Percentiles rank a stretch among this genome's conserved stretches.
Conservation (phyloP, 1,284 basidiomycete genomes). For the Malassezia japonica region DNA sequence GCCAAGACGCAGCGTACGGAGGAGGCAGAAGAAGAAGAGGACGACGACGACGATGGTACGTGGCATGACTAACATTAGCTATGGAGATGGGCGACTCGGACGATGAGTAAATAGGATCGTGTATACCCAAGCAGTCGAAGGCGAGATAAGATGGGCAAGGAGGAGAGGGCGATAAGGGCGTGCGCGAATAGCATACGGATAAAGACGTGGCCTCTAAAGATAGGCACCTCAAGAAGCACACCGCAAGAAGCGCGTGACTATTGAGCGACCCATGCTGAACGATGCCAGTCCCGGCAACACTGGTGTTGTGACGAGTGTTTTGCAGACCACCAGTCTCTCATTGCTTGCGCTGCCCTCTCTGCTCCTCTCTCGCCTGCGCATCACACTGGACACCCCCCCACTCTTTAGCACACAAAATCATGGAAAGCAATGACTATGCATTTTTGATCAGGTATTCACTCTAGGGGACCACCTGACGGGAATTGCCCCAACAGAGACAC, state of each 20-base stretch:
- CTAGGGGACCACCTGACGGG: slow-evolving; percentile 1
- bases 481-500: slow-evolving; percentile 10
- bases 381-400: no score
- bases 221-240: no score
- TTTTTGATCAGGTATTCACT: slow-evolving; percentile 19
- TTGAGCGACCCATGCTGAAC: no score
- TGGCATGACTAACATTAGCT: slow-evolving; percentile 49
- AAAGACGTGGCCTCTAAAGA: no score
- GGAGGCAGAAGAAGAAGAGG: slow-evolving; percentile 53
- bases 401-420: not conserved
- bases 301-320: no score
- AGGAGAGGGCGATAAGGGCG: no score
- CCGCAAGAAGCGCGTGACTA: no score
- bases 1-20: slow-evolving; percentile 20
- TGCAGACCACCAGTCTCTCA: no score
- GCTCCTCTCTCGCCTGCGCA: no score
- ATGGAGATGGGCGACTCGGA: slow-evolving; percentile 67
- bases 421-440: slow-evolving; percentile 10
- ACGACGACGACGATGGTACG: slow-evolving; percentile 15
- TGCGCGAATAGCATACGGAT: no score
- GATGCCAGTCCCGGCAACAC: no score
- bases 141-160: not conserved
- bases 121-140: not conserved
- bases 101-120: slow-evolving; percentile 4
- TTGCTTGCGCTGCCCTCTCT: no score